A percentile compares a stretch with the other conserved stretches of the same genome.
Evolutionary conservation across 345 rosid genomes (phyloP).

Genomic region (Eucalyptus curtisii): DNA sequence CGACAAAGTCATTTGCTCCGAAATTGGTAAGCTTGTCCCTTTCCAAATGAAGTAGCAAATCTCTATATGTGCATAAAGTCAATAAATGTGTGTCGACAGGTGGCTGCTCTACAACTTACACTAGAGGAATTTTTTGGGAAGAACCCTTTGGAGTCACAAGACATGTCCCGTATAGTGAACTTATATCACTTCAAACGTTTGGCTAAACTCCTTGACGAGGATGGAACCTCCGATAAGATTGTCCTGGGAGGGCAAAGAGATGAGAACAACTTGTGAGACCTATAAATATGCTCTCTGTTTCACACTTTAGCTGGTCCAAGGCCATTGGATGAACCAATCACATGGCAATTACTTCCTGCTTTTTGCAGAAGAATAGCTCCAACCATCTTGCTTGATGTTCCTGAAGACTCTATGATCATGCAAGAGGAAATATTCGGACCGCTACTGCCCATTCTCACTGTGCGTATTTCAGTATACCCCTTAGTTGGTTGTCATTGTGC

Average conservation of each 20-base stretch:
- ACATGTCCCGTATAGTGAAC: slow-evolving; percentile 27
- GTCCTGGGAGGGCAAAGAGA: slow-evolving; percentile 35
- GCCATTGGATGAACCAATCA: neutral
- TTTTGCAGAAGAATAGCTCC: slow-evolving; percentile 34
- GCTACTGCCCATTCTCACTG: slow-evolving; percentile 35
- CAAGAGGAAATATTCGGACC: slow-evolving; percentile 62
- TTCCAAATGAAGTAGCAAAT: too few relatives aligned
- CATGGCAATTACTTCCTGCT: neutral
- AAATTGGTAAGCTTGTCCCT: slow-evolving; percentile 17
- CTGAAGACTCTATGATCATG: slow-evolving; percentile 31
- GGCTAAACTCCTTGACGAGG: slow-evolving; percentile 25
- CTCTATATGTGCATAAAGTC: neutral
- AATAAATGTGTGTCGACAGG: neutral
- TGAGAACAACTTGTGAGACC: slow-evolving; percentile 18
- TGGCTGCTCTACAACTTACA: slow-evolving; percentile 16
- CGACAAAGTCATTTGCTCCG: slow-evolving; percentile 32
- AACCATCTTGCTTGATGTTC: slow-evolving; percentile 33
- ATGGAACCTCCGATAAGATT: slow-evolving; percentile 16
- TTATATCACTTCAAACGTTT: slow-evolving; percentile 22
- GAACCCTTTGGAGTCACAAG: slow-evolving; percentile 26
- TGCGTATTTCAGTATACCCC: neutral
- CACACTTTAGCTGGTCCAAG: neutral
- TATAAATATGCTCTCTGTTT: neutral
- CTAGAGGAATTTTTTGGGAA: slow-evolving; percentile 29
- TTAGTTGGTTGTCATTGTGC: neutral